A percentile compares a stretch with the other conserved stretches of the same genome.
Evolutionary conservation across 305 asterid genomes (phyloP).

Genomic region (Fraxinus ornus): DNA sequence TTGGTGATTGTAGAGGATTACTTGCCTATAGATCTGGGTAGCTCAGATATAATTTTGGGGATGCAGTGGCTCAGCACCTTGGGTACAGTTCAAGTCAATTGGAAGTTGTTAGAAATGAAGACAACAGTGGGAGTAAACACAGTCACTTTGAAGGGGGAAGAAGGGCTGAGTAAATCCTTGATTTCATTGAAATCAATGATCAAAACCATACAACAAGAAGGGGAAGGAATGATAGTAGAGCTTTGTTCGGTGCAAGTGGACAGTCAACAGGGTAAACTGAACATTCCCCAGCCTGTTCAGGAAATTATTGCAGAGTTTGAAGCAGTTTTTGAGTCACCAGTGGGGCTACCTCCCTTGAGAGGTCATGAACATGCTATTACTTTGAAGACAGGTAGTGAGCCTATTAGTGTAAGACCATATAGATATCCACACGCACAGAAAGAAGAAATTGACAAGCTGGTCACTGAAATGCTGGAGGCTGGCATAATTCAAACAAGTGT

Average conservation of each 20-base stretch:
- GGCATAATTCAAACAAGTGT: neutral
- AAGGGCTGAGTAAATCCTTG: neutral
- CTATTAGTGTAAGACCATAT: neutral
- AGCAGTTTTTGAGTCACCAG: neutral
- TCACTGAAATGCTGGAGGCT: neutral
- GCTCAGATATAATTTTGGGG: neutral
- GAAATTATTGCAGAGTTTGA: no score
- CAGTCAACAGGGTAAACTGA: fast-evolving
- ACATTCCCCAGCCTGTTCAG: neutral
- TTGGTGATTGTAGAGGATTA: neutral
- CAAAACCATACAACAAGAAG: neutral
- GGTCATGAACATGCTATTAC: neutral
- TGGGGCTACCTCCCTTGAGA: neutral
- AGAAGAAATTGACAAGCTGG: neutral
- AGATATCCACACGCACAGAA: neutral
- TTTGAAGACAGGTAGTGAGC: neutral
- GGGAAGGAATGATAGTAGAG: neutral
- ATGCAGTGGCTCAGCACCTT: neutral
- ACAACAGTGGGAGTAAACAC: neutral
- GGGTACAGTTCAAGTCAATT: neutral
- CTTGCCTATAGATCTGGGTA: neutral
- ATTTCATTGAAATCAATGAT: neutral
- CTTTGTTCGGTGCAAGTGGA: neutral
- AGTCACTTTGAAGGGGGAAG: neutral
- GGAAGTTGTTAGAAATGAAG: neutral